Evolutionary conservation across 768 basidiomycete species (phyloP), one percentile per base, ranked within the genome.

Genomic region (Leucosporidium creatinivorum): DNA sequence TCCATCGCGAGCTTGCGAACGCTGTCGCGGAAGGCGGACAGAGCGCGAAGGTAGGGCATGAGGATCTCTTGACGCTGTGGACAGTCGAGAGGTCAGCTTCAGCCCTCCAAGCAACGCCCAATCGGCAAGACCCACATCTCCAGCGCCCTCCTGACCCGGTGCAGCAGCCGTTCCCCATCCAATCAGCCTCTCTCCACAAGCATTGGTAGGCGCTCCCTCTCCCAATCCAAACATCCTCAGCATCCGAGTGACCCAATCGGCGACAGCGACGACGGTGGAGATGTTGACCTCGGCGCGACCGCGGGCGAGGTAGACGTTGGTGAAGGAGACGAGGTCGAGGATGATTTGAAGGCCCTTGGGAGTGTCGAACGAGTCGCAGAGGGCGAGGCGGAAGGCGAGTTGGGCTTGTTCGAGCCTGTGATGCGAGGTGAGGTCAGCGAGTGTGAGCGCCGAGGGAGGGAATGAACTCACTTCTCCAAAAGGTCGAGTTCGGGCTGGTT

Each of bases 291-390:
- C 55, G 30, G 72, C 69, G 4, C 78, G 69, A 17, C 77, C 77
- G 44, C 79, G 75, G 23, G 77, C 66, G 39, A 98, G 85, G 80
- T 98, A 99, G 39, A 91, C 82, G 78, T 97, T 97, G 10, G 89
- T 86, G 56, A 84, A 83, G 5, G 89, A 89, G 56, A 97, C 85
- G 48, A 98, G 60, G 67, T 93, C 88, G 18, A 88, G 83, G 23
- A 98, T 79, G 64, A 85, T 80, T 73, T 84, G 83, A 28, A 98
- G 78, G 0, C 92, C 93, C 23, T 80, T 82, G 3, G 93, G 91
- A 0, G 96, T 98, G 77, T 98, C 93, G 83, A 98, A 96, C 0
- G 93, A 97, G 78, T 99, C 94, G 79, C 89, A 93, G 57, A 99
- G 85, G 0, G 93, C 89, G 18, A 80, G 82, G 62, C 91, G 86